phyloP scores from a whole-genome alignment of 495 filamentous ascomycete genomes.

The Tuber umbilicatum region DNA sequence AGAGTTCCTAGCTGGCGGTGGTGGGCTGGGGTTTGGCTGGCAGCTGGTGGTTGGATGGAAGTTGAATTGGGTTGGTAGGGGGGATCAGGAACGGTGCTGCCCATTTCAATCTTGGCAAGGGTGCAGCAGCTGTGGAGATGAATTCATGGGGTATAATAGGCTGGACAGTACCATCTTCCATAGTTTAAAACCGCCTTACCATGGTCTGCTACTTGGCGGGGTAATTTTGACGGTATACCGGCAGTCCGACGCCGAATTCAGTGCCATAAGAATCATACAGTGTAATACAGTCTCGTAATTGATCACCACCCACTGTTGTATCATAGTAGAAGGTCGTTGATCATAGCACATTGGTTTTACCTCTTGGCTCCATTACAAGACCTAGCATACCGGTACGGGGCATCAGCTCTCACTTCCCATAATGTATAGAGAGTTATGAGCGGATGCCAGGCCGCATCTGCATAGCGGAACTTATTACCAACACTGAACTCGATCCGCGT shows the following conservation, averaged over 20 bases:
- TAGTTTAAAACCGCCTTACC: constrained; percentile 2
- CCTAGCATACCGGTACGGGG: neutral
- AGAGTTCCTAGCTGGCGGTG: neutral
- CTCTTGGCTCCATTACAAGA: neutral
- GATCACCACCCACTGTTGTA: neutral
- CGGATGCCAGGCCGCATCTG: neutral
- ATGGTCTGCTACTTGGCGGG: neutral
- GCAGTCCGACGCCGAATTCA: neutral
- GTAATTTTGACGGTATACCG: neutral
- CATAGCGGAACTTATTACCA: neutral
- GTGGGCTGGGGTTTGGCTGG: neutral
- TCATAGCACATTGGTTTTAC: neutral
- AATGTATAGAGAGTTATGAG: neutral
- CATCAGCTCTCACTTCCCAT: neutral
- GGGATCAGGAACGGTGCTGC: neutral
- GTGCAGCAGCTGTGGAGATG: neutral
- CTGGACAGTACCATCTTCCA: neutral
- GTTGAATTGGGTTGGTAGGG: neutral
- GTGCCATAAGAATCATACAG: neutral
- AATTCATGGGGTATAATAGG: neutral
- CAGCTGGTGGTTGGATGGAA: constrained; percentile 1
- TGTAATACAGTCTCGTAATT: neutral
- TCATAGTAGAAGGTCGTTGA: neutral
- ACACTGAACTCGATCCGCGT: neutral
- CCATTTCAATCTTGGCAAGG: constrained; percentile 3